Percentiles rank a stretch among this genome's conserved stretches.
These are phyloP conservation scores for Colletotrichum somersetense DNA, from an alignment of 2,329 filamentous ascomycete genomes.

Conservation along the genomic window DNA sequence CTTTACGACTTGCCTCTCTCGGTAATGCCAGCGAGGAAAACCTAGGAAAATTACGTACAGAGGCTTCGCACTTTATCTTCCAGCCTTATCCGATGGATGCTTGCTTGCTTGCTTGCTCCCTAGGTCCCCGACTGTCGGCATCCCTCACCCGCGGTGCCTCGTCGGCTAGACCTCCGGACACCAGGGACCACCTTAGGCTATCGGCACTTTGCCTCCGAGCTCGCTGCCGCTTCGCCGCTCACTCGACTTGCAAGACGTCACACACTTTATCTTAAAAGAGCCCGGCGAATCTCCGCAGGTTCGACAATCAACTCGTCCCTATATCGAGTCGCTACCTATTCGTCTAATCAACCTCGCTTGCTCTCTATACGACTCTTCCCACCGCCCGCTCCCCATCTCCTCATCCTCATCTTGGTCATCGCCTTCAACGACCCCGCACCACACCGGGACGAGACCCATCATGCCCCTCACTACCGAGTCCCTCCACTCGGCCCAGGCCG, in stretches of 20 bases:
- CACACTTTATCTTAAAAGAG: background rate
- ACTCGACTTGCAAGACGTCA: conserved; percentile 1
- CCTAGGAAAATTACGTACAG: conserved; percentile 34
- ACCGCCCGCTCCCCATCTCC: background rate
- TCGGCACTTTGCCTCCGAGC: conserved; percentile 7
- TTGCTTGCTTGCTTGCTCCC: background rate
- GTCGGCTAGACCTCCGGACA: conserved; percentile 11
- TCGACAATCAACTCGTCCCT: background rate
- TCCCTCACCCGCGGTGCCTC: background rate
- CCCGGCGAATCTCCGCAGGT: background rate
- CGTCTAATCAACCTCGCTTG: background rate
- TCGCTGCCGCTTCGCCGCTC: conserved; percentile 4
- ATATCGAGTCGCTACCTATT: background rate
- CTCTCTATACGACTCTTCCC: background rate
- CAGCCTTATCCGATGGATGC: background rate
- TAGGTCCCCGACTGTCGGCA: background rate
- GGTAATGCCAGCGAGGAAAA: conserved; percentile 14
- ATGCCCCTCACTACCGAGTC: conserved; percentile 65
- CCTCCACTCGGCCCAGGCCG: conserved; percentile 60
- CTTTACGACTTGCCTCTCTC: conserved; percentile 27
- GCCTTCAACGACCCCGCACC: conserved; percentile 36
- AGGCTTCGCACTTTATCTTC: background rate
- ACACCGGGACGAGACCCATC: conserved; percentile 20
- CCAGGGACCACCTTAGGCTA: background rate
- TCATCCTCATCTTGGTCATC: conserved; percentile 4